Evolutionary conservation across 2,329 filamentous ascomycete genomes (phyloP), one percentile per base, ranked within the genome.

Genomic region (Westerdykella ornata): DNA sequence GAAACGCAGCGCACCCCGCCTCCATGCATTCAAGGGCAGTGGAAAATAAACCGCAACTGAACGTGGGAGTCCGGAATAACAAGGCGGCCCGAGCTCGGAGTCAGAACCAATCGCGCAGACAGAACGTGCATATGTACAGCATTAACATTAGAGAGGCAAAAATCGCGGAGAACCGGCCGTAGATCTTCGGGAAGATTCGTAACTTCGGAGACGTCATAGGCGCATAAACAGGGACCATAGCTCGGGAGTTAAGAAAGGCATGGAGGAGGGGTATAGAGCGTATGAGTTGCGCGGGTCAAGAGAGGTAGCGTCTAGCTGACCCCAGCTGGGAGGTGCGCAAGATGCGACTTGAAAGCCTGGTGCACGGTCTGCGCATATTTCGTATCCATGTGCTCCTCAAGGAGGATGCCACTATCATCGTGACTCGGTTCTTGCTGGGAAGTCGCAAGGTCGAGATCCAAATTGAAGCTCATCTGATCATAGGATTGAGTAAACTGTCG

Each of bases 331-430:
- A 52, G 42, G 38, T 56, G 56, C 9, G 56, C 42, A 14, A 56
- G 52, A 34, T 57, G 56, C 17, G 51, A 45, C 38, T 55, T 55
- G 32, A 51, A 44, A 5, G 44, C 40, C 30, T 49, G 50, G 30
- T 51, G 49, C 47, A 59, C 49, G 18, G 47, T 49, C 9, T 51
- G 44, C 18, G 54, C 50, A 38, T 63, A 62, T 35, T 62, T 65
- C 12, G 59, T 53, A 15, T 65, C 61, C 28, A 63, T 56, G n/a
- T 54, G 50, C 22, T 66, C 62, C 28, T 65, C 60, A 5, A 63
- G 51, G 14, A 62, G 54, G 37, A 64, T 63, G 14, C 59, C 60
- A 44, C 60, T 63, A 39, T 66, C 62, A 37, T 65, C 60, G 38
- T 57, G 59, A 38, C 49, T 57, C 13, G 45, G 46, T 29, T 66